Evolutionary conservation across 306 rosid species (phyloP), one percentile per base, ranked within the genome.

Genomic region (Cucurbita moschata): DNA sequence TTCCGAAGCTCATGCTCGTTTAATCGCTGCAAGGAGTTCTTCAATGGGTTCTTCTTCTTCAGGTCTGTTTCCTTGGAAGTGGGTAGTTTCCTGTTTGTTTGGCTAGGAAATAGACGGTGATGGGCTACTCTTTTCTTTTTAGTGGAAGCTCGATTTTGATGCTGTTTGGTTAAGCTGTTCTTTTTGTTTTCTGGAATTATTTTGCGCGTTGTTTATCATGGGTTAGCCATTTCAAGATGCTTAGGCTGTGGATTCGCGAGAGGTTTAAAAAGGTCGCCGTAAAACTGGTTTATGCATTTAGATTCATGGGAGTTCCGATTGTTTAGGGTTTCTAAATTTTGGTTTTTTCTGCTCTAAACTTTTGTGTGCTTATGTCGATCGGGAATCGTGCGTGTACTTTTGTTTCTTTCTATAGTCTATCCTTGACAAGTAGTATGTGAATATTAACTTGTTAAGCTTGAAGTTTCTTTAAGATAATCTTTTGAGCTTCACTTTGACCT

Each of bases 11-110:
- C 46, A 51, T 35, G 59, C 60, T 70, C 4, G 42, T 16, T 30
- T 35, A 35, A 70, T 70, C 53, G 8, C 35, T 70, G 0, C 44
- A 15, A 59, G 60, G 74, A 26, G 44, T 13, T 70, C 5, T 50
- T 70, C 60, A 51, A 50, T 70, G 60, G 60, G 26, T 70, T 70
- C 74, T 38, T 13, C 60, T 14, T 70, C 74, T 51, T 70, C 74
- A 70, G 74, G 74, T 50, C 12, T 47, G 59, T 51, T 51, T 44
- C 39, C 16, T 35, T 70, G n/a, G 59, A 70, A 35, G 3, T 70
- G 42, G 30, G 74, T 51, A 7, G 1, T 26, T 23, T 68, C 15
- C 14, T 47, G 57, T 68, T 47, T 68, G 42, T 13, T 47, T 23
- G 37, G 19, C 8, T 68, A 4, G 47, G 74, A 35, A 9, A 16